These are phyloP conservation scores for Alopecurus myosuroides DNA, from an alignment of 176 grass and related monocot species.

Conservation along the genomic window DNA sequence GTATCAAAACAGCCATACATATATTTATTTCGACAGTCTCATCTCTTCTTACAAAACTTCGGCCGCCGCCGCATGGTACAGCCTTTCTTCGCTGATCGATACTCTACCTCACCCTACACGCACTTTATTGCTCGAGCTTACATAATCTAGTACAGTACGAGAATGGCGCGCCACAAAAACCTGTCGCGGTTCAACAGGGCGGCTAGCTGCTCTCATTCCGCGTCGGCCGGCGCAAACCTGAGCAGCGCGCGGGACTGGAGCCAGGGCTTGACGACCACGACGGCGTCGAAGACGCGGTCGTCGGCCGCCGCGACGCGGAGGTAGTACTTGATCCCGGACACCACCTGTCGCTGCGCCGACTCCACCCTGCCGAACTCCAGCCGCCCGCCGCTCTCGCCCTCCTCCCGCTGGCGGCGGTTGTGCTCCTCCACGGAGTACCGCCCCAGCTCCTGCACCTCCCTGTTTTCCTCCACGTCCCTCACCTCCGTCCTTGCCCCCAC, in stretches of 20 bases:
- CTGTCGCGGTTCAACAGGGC: not conserved
- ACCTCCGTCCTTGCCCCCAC: conserved; percentile 62
- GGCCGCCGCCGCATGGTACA: not conserved
- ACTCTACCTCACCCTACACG: not conserved
- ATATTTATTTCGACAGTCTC: not conserved
- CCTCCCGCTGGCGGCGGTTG: conserved; percentile 34
- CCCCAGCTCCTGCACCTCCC: conserved; percentile 81
- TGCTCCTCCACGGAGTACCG: conserved; percentile 71
- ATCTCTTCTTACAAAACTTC: not conserved
- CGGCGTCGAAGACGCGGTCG: conserved; percentile 56
- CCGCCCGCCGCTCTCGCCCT: not conserved
- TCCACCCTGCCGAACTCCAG: conserved; percentile 62
- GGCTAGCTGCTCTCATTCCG: not conserved
- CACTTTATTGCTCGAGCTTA: conserved; percentile 6
- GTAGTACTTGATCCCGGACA: conserved; percentile 93
- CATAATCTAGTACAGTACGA: not conserved
- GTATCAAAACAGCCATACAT: not conserved
- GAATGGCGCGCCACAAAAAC: not conserved
- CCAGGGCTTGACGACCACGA: conserved; percentile 74
- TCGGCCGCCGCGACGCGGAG: conserved; percentile 43
- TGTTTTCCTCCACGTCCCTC: conserved; percentile 53
- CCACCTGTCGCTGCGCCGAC: conserved; percentile 80
- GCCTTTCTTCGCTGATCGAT: not conserved
- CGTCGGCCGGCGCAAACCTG: conserved; percentile 48
- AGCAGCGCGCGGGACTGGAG: conserved; percentile 52